A percentile compares a stretch with the other conserved stretches of the same genome.
Conservation (phyloP, 2,329 filamentous ascomycete species). For the Fusarium anthophilum region DNA sequence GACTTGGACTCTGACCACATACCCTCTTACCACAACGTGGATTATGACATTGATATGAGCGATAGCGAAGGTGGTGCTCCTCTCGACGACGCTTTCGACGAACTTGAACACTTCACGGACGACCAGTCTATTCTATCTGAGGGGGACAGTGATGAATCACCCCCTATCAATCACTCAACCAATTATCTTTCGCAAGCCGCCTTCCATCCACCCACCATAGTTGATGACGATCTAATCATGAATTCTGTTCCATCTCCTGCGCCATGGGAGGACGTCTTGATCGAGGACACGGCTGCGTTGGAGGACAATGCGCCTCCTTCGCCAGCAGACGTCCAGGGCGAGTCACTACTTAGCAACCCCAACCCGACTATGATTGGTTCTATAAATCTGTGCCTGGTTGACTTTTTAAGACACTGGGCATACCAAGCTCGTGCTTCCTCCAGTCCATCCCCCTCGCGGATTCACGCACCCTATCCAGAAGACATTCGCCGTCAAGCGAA, state of each 20-base stretch:
- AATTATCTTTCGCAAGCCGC: slow-evolving; percentile 24
- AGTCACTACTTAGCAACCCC: slow-evolving; percentile 45
- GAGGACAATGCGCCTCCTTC: neutral
- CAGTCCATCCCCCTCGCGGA: slow-evolving; percentile 34
- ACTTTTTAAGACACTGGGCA: slow-evolving; percentile 63
- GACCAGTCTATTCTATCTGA: slow-evolving; percentile 6
- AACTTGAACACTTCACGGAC: slow-evolving; percentile 9
- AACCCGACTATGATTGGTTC: slow-evolving; percentile 55
- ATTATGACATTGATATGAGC: slow-evolving; percentile 48
- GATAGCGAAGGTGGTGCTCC: slow-evolving; percentile 48
- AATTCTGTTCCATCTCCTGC: slow-evolving; percentile 23
- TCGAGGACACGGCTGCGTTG: neutral
- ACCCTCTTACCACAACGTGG: slow-evolving; percentile 27
- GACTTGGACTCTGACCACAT: slow-evolving; percentile 13
- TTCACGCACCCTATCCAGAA: slow-evolving; percentile 42
- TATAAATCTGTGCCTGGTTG: slow-evolving; percentile 58
- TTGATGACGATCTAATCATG: slow-evolving; percentile 23
- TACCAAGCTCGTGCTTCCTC: slow-evolving; percentile 42
- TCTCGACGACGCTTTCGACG: slow-evolving; percentile 26
- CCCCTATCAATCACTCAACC: slow-evolving; percentile 8
- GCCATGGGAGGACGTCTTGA: slow-evolving; percentile 15
- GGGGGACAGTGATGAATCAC: slow-evolving; percentile 24
- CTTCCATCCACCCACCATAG: slow-evolving; percentile 12
- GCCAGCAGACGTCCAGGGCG: slow-evolving; percentile 7
- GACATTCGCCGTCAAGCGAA: slow-evolving; percentile 46